These are phyloP conservation scores for Talaromyces sp. DNA, from an alignment of 2,329 filamentous ascomycete genomes.

Conservation along the genomic window DNA sequence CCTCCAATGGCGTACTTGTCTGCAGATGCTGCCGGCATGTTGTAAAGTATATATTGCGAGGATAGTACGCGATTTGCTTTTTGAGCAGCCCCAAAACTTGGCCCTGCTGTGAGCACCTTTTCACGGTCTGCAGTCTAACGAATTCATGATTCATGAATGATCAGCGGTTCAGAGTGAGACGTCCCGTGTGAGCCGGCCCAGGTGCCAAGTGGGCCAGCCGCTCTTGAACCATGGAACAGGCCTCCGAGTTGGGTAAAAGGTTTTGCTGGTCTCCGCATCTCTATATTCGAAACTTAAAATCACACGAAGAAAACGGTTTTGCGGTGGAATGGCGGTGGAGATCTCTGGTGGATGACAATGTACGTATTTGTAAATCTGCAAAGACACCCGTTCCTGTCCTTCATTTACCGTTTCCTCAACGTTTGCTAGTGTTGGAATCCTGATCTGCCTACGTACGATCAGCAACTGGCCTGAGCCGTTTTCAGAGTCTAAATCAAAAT, in stretches of 20 bases:
- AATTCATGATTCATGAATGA: background rate
- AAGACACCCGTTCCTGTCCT: background rate
- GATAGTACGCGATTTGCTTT: background rate
- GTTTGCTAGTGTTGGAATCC: background rate
- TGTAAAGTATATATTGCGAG: background rate
- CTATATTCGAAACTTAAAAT: background rate
- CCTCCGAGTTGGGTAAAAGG: background rate
- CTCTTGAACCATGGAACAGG: background rate
- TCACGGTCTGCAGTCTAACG: background rate
- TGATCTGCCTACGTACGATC: background rate
- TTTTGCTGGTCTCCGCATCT: background rate
- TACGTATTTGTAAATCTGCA: too few species aligned
- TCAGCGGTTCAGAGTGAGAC: background rate
- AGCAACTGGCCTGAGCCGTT: background rate
- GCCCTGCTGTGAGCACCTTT: background rate
- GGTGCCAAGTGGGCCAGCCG: background rate
- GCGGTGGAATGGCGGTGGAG: too few species aligned
- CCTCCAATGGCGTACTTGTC: conserved; percentile 28
- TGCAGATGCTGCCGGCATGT: conserved; percentile 11
- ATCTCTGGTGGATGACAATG: background rate
- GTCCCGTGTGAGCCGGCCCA: background rate
- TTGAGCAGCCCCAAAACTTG: background rate
- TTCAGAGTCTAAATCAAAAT: background rate
- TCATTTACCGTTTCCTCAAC: background rate
- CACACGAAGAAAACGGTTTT: background rate